phyloP scores from a whole-genome alignment of 1,284 basidiomycete species.

The Porphyrellus sp. region DNA sequence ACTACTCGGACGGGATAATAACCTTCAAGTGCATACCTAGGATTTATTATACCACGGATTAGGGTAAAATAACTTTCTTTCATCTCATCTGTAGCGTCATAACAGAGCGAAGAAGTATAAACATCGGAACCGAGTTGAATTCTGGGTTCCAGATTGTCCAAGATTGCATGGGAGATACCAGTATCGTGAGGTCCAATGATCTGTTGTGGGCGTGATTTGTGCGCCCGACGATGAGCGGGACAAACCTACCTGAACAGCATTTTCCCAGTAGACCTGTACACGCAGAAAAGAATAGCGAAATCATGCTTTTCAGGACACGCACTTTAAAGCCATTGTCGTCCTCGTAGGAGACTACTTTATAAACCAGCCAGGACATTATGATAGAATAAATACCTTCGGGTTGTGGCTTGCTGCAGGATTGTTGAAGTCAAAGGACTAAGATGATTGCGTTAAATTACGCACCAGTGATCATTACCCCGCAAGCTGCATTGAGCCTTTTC shows the following conservation, averaged over 20 bases:
- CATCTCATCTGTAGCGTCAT: conserved; percentile 60
- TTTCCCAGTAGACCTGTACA: conserved; percentile 78
- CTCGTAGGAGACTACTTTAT: conserved; percentile 35
- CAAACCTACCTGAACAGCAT: conserved; percentile 65
- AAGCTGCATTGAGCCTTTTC: conserved; percentile 62
- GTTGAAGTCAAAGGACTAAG: background rate
- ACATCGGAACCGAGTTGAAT: conserved; percentile 43
- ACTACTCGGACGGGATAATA: background rate
- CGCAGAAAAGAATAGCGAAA: background rate
- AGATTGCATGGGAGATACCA: conserved; percentile 68
- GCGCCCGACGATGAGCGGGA: background rate
- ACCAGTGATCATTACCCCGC: conserved; percentile 88
- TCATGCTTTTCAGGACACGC: conserved; percentile 1
- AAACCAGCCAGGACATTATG: background rate
- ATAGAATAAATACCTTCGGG: conserved; percentile 56
- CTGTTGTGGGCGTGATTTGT: conserved; percentile 36
- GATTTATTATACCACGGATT: conserved; percentile 41
- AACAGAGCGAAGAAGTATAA: conserved; percentile 40
- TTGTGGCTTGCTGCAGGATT: conserved; percentile 68
- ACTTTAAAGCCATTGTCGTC: conserved; percentile 87
- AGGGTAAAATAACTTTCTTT: conserved; percentile 55
- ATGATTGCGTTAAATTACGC: conserved; percentile 8
- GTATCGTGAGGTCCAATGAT: conserved; percentile 80
- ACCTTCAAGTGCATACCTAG: conserved; percentile 38
- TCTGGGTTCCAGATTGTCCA: conserved; percentile 55